Evolutionary conservation across 2,329 filamentous ascomycete genomes (phyloP).

Genomic region (Diaporthe citrichinensis): DNA sequence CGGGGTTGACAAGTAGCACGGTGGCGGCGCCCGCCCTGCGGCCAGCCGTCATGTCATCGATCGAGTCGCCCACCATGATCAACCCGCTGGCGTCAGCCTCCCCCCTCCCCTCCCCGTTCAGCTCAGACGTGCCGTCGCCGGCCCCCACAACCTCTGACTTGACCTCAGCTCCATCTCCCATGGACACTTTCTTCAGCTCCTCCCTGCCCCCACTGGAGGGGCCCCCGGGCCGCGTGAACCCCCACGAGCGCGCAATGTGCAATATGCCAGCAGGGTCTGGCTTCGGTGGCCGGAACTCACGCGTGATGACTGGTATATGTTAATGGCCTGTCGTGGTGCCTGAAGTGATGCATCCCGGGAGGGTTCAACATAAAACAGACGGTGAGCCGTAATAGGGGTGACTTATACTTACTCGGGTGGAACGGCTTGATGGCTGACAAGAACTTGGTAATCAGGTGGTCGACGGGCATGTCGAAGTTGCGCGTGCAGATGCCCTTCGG

Average conservation of each 20-base stretch:
- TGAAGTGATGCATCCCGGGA: background rate
- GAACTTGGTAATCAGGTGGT: conserved; percentile 82
- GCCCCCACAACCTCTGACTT: conserved; percentile 44
- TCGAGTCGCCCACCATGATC: conserved; percentile 82
- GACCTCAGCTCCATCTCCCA: conserved; percentile 33
- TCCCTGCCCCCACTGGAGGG: background rate
- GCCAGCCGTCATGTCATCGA: conserved; percentile 95
- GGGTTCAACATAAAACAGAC: fast-evolving
- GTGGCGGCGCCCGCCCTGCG: conserved; percentile 87
- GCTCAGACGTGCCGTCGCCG: conserved; percentile 38
- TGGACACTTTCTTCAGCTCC: conserved; percentile 20
- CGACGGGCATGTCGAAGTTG: conserved; percentile 88
- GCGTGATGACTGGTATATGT: conserved; percentile 73
- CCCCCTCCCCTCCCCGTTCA: conserved; percentile 43
- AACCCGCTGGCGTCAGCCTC: conserved; percentile 61
- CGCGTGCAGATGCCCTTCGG: conserved; percentile 92
- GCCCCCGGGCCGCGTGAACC: conserved; percentile 57
- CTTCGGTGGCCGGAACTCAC: conserved; percentile 87
- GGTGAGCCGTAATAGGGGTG: background rate
- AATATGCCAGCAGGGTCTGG: conserved; percentile 89
- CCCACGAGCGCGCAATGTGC: conserved; percentile 86
- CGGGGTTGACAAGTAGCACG: conserved; percentile 88
- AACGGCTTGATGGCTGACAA: conserved; percentile 75
- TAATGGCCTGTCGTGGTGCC: background rate
- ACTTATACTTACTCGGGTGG: conserved; percentile 64